Evolutionary conservation across 768 basidiomycete genomes (phyloP), one percentile per base, ranked within the genome.

Genomic region (Pisolithus orientalis): DNA sequence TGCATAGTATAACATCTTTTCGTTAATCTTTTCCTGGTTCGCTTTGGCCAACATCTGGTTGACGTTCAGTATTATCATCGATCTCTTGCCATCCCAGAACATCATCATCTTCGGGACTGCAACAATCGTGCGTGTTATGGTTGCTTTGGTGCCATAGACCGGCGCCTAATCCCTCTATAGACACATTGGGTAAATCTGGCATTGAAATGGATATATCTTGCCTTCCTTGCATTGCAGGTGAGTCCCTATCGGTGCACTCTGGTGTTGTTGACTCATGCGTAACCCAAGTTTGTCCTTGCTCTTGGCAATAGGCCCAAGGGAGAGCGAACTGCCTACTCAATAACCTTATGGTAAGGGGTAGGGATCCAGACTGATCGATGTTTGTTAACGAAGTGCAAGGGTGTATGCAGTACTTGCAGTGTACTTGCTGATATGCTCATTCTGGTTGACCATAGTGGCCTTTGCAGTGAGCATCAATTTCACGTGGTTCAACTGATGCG

Each of bases 11-110:
- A 94, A 93, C 69, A 61, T 93, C 47, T 82, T 90, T 65, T 85
- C 80, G 29, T 75, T 97, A 53, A 59, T 94, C 59, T 94, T 97
- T 74, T 84, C 88, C 8, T 97, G 92, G 91, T 95, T 96, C 71
- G 84, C 91, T 3, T 69, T 94, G 53, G 91, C 92, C 57, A 94
- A 94, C 64, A 73, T 94, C 42, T 96, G 91, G 90, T 73, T 96
- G 53, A 94, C 90, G n/a, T 95, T 95, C 77, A 85, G 84, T 55
- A 94, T 95, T 70, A 91, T 95, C 67, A 90, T 95, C 76, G 84
- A 93, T 61, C 79, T 96, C 39, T 76, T 94, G 13, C 87, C 88
- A 52, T 48, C 74, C 66, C 61, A 68, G 32, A 9, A 53, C 0
- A 76, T 83, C 53, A 55, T 73, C 44, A 71, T 94, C 49, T 96